Percentiles rank a stretch among this genome's conserved stretches.
Conservation (phyloP, 495 filamentous ascomycete genomes). For the Glonium stellatum region DNA sequence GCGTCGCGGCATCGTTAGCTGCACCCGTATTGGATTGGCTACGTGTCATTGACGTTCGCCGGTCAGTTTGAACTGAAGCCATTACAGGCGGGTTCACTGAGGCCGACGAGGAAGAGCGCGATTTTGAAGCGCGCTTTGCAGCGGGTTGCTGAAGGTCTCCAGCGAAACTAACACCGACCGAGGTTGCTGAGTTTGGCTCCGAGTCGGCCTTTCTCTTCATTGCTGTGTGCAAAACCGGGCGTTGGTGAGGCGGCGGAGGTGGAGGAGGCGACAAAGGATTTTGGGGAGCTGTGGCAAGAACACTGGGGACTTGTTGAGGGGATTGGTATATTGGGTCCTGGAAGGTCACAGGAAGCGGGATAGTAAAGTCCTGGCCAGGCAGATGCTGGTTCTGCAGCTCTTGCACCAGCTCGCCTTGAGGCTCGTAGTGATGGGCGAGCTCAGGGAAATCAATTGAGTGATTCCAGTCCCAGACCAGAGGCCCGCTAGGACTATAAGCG, state of each 20-base stretch:
- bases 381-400: slow-evolving; percentile 26
- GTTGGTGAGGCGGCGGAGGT: slow-evolving; percentile 1
- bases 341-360: slow-evolving; percentile 25
- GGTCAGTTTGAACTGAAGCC: slow-evolving; percentile 7
- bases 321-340: slow-evolving; percentile 16
- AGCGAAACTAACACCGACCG: slow-evolving; percentile 11
- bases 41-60: slow-evolving; percentile 14
- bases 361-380: slow-evolving; percentile 30
- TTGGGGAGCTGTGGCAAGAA: slow-evolving; percentile 3
- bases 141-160: slow-evolving; percentile 14
- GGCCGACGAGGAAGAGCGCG: slow-evolving; percentile 23
- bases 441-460: slow-evolving; percentile 28
- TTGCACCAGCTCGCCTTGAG: slow-evolving; percentile 36
- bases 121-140: slow-evolving; percentile 23
- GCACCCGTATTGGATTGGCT: slow-evolving; percentile 4
- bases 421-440: slow-evolving; percentile 34
- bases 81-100: slow-evolving; percentile 17
- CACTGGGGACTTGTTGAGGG: slow-evolving; percentile 5
- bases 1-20: slow-evolving; percentile 3
- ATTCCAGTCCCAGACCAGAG: slow-evolving; percentile 32
- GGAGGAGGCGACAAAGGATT: slow-evolving; percentile 23
- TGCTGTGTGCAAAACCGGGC: slow-evolving; percentile 22
- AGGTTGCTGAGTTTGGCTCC: slow-evolving; percentile 28
- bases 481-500: slow-evolving; percentile 17
- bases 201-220: slow-evolving; percentile 34